Conservation (phyloP, 2,329 filamentous ascomycete species). For the Onygenales sp. region DNA sequence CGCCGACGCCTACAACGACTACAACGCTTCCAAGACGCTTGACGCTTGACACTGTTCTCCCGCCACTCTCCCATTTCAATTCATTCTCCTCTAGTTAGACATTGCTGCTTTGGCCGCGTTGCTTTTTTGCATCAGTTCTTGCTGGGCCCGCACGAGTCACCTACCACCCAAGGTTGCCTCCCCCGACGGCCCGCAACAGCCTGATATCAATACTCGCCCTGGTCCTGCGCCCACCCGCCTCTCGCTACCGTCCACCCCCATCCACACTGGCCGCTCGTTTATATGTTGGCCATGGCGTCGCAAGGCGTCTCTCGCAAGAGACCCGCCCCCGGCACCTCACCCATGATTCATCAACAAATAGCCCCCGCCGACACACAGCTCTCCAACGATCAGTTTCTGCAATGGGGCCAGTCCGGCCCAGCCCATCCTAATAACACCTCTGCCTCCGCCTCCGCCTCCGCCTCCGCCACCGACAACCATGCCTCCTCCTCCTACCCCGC, state of each 20-base stretch:
- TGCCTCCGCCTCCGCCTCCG: constrained; percentile 17
- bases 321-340: constrained; percentile 60
- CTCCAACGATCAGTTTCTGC: constrained; percentile 44
- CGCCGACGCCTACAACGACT: too few relatives aligned
- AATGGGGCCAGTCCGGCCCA: constrained; percentile 41
- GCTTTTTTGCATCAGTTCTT: too few relatives aligned
- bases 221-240: too few relatives aligned
- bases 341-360: constrained; percentile 48
- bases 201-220: background rate
- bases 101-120: too few relatives aligned
- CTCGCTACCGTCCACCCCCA: too few relatives aligned
- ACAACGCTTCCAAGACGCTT: too few relatives aligned
- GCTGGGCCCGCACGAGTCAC: too few relatives aligned
- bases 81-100: too few relatives aligned
- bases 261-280: background rate
- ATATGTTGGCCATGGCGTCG: constrained; percentile 23
- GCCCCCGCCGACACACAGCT: constrained; percentile 33
- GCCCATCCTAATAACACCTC: constrained; percentile 16
- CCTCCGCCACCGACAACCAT: constrained; percentile 10
- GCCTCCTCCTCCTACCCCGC: constrained; percentile 9
- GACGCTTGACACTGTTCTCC: too few relatives aligned
- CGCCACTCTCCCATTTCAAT: too few relatives aligned
- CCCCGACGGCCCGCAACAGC: background rate
- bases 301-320: constrained; percentile 54
- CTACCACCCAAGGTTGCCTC: too few relatives aligned